phyloP scores from a whole-genome alignment of 148 eudicot genomes.

The Rhododendron mucronatum region DNA sequence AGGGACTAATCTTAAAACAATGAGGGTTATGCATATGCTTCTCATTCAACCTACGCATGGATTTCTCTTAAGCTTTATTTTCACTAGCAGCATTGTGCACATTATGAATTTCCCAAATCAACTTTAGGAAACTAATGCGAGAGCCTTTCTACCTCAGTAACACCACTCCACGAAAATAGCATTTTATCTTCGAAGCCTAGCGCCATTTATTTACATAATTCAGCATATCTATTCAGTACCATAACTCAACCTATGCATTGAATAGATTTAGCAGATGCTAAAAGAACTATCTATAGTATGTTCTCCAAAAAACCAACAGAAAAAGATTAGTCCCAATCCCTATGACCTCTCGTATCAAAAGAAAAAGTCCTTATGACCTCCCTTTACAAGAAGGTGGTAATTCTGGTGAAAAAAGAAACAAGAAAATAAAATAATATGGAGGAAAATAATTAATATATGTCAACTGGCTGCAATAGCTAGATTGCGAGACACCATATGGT shows the following conservation, averaged over 20 bases:
- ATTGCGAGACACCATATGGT: not conserved
- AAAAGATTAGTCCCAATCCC: not conserved
- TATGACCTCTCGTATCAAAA: not conserved
- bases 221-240: not conserved
- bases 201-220: conserved; percentile 4
- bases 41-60: not conserved
- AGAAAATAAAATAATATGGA: not conserved
- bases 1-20: not conserved
- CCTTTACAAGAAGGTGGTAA: not conserved
- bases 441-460: not conserved
- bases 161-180: not conserved
- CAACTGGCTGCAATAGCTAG: not conserved
- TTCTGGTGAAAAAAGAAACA: not conserved
- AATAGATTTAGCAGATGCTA: not conserved
- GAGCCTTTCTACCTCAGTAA: not conserved
- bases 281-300: not conserved
- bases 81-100: not conserved
- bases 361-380: not conserved
- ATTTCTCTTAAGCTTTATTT: not conserved
- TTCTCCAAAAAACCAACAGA: not conserved
- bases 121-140: not conserved
- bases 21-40: not conserved
- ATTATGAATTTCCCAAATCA: not conserved
- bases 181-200: not conserved
- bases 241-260: not conserved